phyloP scores from a whole-genome alignment of 2,329 filamentous ascomycete genomes.

The Colletotrichum australisinense region DNA sequence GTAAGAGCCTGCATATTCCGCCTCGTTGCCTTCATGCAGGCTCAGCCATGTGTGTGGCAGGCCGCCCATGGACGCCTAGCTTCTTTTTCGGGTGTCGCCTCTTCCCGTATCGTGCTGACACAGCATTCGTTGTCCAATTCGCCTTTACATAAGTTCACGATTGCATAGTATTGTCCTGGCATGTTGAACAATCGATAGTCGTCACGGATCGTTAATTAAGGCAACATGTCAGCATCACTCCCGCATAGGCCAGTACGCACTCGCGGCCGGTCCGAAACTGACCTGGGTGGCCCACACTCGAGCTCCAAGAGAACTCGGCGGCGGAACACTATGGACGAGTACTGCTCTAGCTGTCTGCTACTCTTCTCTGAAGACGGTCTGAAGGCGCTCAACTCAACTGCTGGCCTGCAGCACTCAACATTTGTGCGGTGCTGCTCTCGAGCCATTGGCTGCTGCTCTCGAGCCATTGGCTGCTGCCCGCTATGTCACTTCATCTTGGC shows the following conservation, averaged over 20 bases:
- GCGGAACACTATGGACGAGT: not conserved
- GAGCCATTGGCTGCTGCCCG: not conserved
- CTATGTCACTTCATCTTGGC: slow-evolving; percentile 3
- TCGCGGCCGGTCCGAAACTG: not conserved
- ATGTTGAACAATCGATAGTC: not conserved
- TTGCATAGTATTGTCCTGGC: not conserved
- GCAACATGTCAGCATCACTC: not conserved
- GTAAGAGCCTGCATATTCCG: not conserved
- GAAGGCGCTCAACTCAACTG: not conserved
- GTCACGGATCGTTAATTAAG: too few species aligned
- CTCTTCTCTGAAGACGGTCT: slow-evolving; percentile 14
- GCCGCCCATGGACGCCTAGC: not conserved
- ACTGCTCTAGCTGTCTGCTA: slow-evolving; percentile 1
- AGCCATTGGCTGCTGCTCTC: not conserved
- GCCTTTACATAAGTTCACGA: not conserved
- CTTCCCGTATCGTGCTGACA: not conserved
- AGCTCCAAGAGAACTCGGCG: not conserved
- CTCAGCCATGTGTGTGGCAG: not conserved
- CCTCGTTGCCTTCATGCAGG: slow-evolving; percentile 10
- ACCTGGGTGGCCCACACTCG: not conserved
- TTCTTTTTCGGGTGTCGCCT: not conserved
- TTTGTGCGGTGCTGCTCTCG: not conserved
- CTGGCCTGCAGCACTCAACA: slow-evolving; percentile 2
- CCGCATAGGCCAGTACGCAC: not conserved
- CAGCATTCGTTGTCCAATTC: not conserved